Evolutionary conservation across 2,329 filamentous ascomycete genomes (phyloP).

Genomic region (Cladosporium sphaerospermum): DNA sequence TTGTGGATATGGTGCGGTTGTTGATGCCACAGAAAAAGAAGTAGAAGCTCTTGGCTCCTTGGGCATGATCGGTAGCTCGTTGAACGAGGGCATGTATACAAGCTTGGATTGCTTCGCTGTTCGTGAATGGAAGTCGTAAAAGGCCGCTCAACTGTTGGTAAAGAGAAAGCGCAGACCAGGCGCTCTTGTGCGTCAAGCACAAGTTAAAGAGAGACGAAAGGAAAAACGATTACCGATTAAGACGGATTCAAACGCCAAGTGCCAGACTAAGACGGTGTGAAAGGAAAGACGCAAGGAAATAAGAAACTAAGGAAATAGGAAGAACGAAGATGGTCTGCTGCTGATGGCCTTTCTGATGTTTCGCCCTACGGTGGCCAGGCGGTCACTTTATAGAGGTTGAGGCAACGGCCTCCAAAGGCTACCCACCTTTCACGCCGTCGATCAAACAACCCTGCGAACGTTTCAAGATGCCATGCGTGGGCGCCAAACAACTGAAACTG

Average conservation of each 20-base stretch:
- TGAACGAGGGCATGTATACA: constrained; percentile 23
- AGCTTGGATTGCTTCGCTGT: too few relatives aligned
- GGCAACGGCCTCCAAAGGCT: constrained; percentile 1
- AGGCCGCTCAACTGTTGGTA: too few relatives aligned
- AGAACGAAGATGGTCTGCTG: constrained; percentile 12
- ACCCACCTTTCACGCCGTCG: too few relatives aligned
- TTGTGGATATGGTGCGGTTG: constrained; percentile 30
- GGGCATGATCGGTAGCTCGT: constrained; percentile 36
- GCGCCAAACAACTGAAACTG: constrained; percentile 17
- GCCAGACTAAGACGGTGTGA: constrained; percentile 25
- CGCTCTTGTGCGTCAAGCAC: constrained; percentile 22
- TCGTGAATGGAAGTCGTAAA: too few relatives aligned
- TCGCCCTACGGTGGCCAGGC: constrained; percentile 7
- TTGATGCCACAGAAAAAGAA: constrained; percentile 23
- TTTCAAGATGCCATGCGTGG: constrained; percentile 1
- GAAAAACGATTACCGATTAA: constrained; percentile 4
- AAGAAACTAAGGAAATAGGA: constrained; percentile 21
- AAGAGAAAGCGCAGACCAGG: not conserved
- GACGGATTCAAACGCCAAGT: constrained; percentile 22
- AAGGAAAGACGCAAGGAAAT: constrained; percentile 28
- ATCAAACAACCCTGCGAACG: not conserved
- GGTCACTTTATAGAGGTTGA: constrained; percentile 19
- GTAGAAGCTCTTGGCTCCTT: constrained; percentile 33
- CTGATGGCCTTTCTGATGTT: constrained; percentile 7
- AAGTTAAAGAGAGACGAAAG: constrained; percentile 3